Percentiles rank a stretch among this genome's conserved stretches.
phyloP scores from a whole-genome alignment of 495 filamentous ascomycete species.

The Xylaria nigripes region DNA sequence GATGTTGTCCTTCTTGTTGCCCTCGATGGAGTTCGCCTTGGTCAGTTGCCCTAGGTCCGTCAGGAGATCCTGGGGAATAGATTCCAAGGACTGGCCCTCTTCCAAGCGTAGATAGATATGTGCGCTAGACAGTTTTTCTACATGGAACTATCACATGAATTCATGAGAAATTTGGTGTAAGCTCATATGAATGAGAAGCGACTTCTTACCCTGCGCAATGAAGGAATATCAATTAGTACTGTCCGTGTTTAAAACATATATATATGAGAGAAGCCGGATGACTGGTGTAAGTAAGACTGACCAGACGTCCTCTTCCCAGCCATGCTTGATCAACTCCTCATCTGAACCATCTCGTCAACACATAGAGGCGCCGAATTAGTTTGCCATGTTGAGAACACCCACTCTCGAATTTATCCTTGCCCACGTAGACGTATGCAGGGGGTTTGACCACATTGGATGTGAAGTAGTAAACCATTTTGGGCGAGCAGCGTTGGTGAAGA shows the following conservation, averaged over 20 bases:
- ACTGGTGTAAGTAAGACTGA: slow-evolving; percentile 31
- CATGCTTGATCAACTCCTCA: slow-evolving; percentile 89
- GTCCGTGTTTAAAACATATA: background rate
- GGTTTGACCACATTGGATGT: slow-evolving; percentile 63
- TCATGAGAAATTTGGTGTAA: slow-evolving; percentile 4
- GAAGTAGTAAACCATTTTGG: slow-evolving; percentile 92
- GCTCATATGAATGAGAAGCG: background rate
- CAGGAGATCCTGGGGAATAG: slow-evolving; percentile 64
- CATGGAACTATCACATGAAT: slow-evolving; percentile 65
- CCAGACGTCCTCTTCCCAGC: slow-evolving; percentile 94
- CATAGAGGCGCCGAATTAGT: slow-evolving; percentile 10
- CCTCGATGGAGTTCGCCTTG: slow-evolving; percentile 98
- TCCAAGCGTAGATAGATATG: slow-evolving; percentile 87
- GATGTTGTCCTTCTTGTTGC: slow-evolving; percentile 98
- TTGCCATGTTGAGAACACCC: slow-evolving; percentile 26
- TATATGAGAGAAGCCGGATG: background rate
- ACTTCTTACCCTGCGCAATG: slow-evolving; percentile 20
- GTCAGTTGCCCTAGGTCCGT: slow-evolving; percentile 89
- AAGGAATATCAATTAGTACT: background rate
- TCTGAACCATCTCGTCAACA: slow-evolving; percentile 49
- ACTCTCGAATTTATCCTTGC: slow-evolving; percentile 99
- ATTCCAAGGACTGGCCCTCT: slow-evolving; percentile 78
- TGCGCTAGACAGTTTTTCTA: slow-evolving; percentile 91
- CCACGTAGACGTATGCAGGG: slow-evolving; percentile 86
- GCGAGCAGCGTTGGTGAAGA: no score